Base-by-base conservation (phyloP, 2,329 filamentous ascomycete species). In the Colletotrichum sp. region DNA sequence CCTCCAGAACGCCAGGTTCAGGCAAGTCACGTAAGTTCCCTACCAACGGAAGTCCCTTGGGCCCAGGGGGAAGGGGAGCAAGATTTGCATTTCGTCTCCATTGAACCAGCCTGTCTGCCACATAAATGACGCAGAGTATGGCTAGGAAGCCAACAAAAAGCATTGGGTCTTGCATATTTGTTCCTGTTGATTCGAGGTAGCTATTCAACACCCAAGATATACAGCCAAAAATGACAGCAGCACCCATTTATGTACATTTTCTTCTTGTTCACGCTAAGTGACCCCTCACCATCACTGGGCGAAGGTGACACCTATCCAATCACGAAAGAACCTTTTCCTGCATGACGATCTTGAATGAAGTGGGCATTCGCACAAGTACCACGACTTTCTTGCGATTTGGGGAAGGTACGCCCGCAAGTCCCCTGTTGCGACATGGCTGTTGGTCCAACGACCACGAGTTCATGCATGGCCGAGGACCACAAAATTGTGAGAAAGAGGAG, bases 21-120 rank as follows among this genome's bases (percentile, higher is more conserved):
- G 88, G 88, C n/a, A 89, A 79, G 75, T 90, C 87, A 4, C 79
- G 78, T 13, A 89, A 74, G 77, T 90, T 90, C 8, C 88, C 88
- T 10, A 90, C 55, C 3, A 90, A 63, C 0, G 87, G 86, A n/a
- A 86, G 77, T 1, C 82, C 82, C 18, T 73, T 81, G 78, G 79
- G 84, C 59, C 78, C 83, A 63, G 77, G 83, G 44, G 72, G 81
- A 8, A 65, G 62, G 13, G 69, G 69, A 16, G 30, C 62, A 30
- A 49, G 59, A 18, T n/a, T 16, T 15, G 57, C 36, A 34, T 63
- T 64, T n/a, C n/a, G 32, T n/a, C 18, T 36, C 52, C 49, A 52
- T 18, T 44, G 66, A 55, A 69, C 8, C 49, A 60, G 21, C 30
- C 24, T 34, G 24, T 69, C 66, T 21, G 57, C 15, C 24, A 44